These are phyloP conservation scores for Fusarium sp. DNA, from an alignment of 2,329 filamentous ascomycete genomes.

Conservation along the genomic window DNA sequence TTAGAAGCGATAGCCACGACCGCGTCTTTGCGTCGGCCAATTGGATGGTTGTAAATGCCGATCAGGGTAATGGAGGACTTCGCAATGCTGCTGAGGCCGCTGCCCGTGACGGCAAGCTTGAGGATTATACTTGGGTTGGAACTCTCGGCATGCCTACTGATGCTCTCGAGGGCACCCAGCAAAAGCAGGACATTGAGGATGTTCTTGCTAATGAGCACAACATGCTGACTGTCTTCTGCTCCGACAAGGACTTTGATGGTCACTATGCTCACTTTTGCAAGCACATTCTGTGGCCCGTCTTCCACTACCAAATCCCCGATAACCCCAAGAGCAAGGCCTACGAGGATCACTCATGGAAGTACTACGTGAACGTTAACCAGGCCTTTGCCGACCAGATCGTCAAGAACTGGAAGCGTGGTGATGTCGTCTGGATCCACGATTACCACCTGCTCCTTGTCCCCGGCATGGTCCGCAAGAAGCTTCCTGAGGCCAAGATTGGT, in stretches of 20 bases:
- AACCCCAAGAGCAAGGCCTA: slow-evolving; percentile 99
- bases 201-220: slow-evolving; percentile 85
- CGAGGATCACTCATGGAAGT: slow-evolving; percentile 96
- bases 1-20: slow-evolving; percentile 75
- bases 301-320: slow-evolving; percentile 98
- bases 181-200: slow-evolving; percentile 88
- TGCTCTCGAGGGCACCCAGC: slow-evolving; percentile 79
- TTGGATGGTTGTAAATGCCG: slow-evolving; percentile 87
- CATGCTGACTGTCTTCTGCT: slow-evolving; percentile 86
- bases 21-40: slow-evolving; percentile 81
- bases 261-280: slow-evolving; percentile 98
- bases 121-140: slow-evolving; percentile 90
- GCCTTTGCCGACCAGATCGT: slow-evolving; percentile 93
- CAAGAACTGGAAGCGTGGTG: slow-evolving; percentile 92
- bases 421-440: slow-evolving; percentile 95
- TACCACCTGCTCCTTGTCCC: slow-evolving; percentile 94
- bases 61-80: slow-evolving; percentile 93
- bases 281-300: slow-evolving; percentile 96
- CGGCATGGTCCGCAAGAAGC: slow-evolving; percentile 88
- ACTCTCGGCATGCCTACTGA: slow-evolving; percentile 96
- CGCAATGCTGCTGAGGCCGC: slow-evolving; percentile 90
- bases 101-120: slow-evolving; percentile 75
- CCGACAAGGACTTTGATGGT: slow-evolving; percentile 92
- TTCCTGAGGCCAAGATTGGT: slow-evolving; percentile 94
- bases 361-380: slow-evolving; percentile 93